Percentiles rank a stretch among this genome's conserved stretches.
phyloP scores from a whole-genome alignment of 805 yeast genomes.

The Saturnispora zaruensis region DNA sequence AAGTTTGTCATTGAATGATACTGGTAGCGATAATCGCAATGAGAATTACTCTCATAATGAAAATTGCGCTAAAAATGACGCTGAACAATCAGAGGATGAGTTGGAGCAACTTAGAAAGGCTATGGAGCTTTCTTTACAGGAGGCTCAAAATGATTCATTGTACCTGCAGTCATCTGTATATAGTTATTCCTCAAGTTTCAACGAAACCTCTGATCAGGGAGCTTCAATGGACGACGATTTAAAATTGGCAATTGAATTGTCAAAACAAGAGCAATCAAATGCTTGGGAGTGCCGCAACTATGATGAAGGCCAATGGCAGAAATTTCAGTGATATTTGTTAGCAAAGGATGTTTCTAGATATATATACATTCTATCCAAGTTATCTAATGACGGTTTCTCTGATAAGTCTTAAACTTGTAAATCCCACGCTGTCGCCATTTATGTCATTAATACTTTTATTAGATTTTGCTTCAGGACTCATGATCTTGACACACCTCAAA shows the following conservation, averaged over 20 bases:
- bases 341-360: neutral
- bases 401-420: conserved; percentile 26
- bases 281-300: neutral
- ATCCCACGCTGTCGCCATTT: conserved; percentile 22
- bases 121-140: conserved; percentile 1
- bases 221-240: conserved; percentile 12
- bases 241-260: conserved; percentile 12
- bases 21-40: neutral
- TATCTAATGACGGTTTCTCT: conserved; percentile 29
- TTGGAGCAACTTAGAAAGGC: neutral
- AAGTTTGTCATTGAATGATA: conserved; percentile 24
- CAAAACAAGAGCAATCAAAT: conserved; percentile 11
- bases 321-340: neutral
- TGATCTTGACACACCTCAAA: conserved; percentile 62
- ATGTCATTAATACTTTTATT: conserved; percentile 19
- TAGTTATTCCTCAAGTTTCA: neutral
- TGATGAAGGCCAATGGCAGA: conserved; percentile 10
- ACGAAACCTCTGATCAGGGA: neutral
- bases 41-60: neutral
- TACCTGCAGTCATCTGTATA: neutral
- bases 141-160: neutral
- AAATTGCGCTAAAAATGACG: neutral
- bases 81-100: neutral
- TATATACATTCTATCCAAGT: neutral
- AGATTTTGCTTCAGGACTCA: conserved; percentile 32